Percentiles rank a stretch among this genome's conserved stretches.
Conservation (phyloP, 2,329 filamentous ascomycete genomes). For the Arthrinium phaeospermum region DNA sequence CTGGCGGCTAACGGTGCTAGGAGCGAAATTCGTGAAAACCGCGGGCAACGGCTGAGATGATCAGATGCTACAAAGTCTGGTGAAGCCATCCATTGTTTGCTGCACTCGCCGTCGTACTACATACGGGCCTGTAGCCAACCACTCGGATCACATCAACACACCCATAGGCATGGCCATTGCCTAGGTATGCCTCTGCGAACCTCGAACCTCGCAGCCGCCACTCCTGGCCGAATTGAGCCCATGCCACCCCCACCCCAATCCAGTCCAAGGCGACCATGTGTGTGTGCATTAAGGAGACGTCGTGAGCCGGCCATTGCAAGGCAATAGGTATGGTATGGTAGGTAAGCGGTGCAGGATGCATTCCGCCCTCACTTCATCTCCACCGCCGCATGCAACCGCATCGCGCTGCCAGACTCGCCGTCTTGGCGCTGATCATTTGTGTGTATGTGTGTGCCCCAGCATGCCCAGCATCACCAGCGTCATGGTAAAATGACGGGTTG, state of each 20-base stretch:
- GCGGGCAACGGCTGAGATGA: conserved; percentile 2
- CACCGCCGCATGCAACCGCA: not conserved
- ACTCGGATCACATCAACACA: conserved; percentile 15
- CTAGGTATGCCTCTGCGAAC: not conserved
- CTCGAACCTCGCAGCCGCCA: conserved; percentile 3
- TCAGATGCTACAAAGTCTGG: not conserved
- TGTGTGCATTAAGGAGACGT: not conserved
- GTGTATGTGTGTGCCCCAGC: not conserved
- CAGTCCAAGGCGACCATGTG: conserved; percentile 4
- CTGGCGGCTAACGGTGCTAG: conserved; percentile 15
- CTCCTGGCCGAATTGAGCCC: not conserved
- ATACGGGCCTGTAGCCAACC: conserved; percentile 13
- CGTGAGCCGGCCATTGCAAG: not conserved
- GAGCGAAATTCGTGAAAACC: not conserved
- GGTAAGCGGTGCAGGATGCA: not conserved
- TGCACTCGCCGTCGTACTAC: not conserved
- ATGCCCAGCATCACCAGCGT: not conserved
- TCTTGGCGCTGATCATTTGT: not conserved
- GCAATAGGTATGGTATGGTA: not conserved
- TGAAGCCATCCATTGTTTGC: conserved; percentile 9
- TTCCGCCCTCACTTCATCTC: conserved; percentile 6
- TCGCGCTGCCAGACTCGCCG: conserved; percentile 1
- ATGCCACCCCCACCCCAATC: conserved; percentile 5
- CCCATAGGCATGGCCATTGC: not conserved
- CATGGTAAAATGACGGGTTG: not conserved